Evolutionary conservation across 2,329 filamentous ascomycete species (phyloP), one percentile per base, ranked within the genome.

Genomic region (Exophiala calicioides): DNA sequence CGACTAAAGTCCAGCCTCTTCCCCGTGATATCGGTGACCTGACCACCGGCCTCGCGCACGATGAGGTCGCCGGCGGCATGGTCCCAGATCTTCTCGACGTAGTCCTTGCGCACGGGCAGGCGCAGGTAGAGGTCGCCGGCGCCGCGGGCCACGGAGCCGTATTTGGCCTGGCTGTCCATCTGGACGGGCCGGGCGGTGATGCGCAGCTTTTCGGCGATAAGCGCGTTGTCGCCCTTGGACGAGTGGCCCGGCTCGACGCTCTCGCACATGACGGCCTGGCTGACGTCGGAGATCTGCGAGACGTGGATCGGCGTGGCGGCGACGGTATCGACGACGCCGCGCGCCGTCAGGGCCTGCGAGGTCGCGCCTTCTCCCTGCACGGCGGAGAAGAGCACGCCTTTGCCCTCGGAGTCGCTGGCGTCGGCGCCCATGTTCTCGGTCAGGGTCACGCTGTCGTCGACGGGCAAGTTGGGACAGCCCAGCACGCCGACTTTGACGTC

Each of bases 1-100:
- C 84, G 79, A 61, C 82, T 81, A 68, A 98, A 98, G 68, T 98
- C 86, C 48, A 98, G 76, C 51, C 82, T 78, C 65, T 87, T 87
- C 60, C 94, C 93, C 52, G 85, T 78, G 30, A 90, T 85, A 69
- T 98, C 94, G 1, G 90, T 94, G 43, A 98, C 91, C 62, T 86
- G 76, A 37, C 93, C 94, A 40, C 93, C 93, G 2, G 93, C 90
- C 71, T 98, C 94, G 47, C 90, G 79, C 30, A 97, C 93, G 58
- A 98, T 90, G 49, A 98, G 72, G 62, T 95, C 90, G 30, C 93
- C 93, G 9, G 91, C 93, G 13, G 93, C 93, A 68, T 98, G 93
- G 65, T 98, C 93, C 93, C 93, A 98, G 59, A 98, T 98, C 81
- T 98, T 98, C 78, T 98, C 93, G 67, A 95, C 83, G 72, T 98